These are phyloP conservation scores for Pyrenophora tritici-repentis DNA, from an alignment of 2,329 filamentous ascomycete species.

Conservation along the genomic window DNA sequence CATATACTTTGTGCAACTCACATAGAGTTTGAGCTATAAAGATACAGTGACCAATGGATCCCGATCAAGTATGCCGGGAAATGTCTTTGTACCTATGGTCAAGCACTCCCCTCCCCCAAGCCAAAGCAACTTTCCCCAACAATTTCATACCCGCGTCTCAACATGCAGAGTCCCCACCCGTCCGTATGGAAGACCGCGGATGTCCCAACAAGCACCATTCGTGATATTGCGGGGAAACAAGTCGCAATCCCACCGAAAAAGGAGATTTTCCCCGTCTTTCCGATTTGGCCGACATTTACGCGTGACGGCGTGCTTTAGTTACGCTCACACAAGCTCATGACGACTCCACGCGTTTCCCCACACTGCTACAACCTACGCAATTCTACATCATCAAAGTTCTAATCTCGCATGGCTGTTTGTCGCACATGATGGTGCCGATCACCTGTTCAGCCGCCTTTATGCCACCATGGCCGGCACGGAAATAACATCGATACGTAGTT, in stretches of 20 bases:
- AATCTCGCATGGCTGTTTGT: not conserved
- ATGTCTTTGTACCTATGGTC: too few species aligned
- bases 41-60: too few species aligned
- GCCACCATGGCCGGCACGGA: not conserved
- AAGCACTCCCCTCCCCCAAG: not conserved
- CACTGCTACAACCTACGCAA: slow-evolving; percentile 21
- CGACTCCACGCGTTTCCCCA: slow-evolving; percentile 21
- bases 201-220: not conserved
- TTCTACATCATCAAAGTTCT: slow-evolving; percentile 16
- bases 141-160: not conserved
- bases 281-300: not conserved
- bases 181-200: not conserved
- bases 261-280: slow-evolving; percentile 31
- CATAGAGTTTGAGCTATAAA: too few species aligned
- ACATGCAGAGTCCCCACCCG: not conserved
- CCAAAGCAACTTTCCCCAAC: not conserved
- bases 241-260: slow-evolving; percentile 8
- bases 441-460: not conserved
- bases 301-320: too few species aligned
- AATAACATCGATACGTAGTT: not conserved
- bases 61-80: too few species aligned
- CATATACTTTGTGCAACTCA: too few species aligned
- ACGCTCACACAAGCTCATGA: not conserved
- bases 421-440: not conserved
- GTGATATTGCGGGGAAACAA: slow-evolving; percentile 2